Evolutionary conservation across 2,329 filamentous ascomycete genomes (phyloP).

Genomic region (Botryosphaeria dothidea): DNA sequence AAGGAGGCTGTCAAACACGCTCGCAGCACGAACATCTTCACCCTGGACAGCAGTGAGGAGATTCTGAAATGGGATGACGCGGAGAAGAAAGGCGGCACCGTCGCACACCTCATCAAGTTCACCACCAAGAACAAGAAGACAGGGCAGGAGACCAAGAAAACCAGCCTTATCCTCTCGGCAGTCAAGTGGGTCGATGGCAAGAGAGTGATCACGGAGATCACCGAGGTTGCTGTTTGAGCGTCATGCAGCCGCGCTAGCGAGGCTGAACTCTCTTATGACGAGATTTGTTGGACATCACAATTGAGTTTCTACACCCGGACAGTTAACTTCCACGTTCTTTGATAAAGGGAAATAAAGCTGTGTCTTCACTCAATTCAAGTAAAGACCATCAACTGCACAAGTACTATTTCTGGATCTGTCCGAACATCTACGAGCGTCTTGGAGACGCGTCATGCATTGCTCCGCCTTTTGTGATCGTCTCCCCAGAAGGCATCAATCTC

Average conservation of each 20-base stretch:
- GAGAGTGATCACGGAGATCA: constrained; percentile 17
- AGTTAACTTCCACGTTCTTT: no score
- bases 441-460: no score
- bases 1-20: neutral
- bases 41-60: neutral
- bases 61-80: constrained; percentile 18
- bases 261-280: no score
- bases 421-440: no score
- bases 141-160: constrained; percentile 13
- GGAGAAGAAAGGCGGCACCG: constrained; percentile 16
- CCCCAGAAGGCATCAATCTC: constrained; percentile 28
- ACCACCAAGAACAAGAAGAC: constrained; percentile 15
- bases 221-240: constrained; percentile 8
- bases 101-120: constrained; percentile 7
- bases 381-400: no score
- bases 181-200: constrained; percentile 19
- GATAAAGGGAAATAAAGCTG: no score
- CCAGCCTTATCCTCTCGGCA: constrained; percentile 8
- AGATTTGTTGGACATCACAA: no score
- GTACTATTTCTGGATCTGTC: no score
- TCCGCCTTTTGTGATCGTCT: no score
- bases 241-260: no score
- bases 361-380: no score
- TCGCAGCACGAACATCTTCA: neutral
- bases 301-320: no score